Evolutionary conservation across 2,329 filamentous ascomycete species (phyloP), one percentile per base, ranked within the genome.

Genomic region (Talaromyces sp.): DNA sequence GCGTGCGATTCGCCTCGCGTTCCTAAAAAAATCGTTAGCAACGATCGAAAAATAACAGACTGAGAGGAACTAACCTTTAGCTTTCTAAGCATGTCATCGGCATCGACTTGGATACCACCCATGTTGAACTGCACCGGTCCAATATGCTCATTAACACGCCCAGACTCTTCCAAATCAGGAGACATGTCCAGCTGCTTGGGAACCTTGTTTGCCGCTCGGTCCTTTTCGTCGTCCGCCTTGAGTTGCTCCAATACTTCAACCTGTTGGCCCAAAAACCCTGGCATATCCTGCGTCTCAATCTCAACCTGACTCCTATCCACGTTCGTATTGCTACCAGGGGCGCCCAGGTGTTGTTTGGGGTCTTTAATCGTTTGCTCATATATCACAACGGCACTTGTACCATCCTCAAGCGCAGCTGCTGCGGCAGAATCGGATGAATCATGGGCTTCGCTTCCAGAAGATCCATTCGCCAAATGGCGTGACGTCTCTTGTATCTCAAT

Each of bases 121-220:
- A 99, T 95, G 73, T 99, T 99, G 79, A 98, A 97, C 72, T 96
- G 92, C 65, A 97, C 92, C 0, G 93, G 92, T 0, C 93, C 93
- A 70, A 96, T 96, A 69, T 96, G 92, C 70, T 93, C 90, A 68
- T 87, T 88, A 59, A 84, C 81, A 30, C 76, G 77, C 65, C 69
- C 74, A 57, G 73, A 73, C 58, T 75, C 73, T 57, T 74, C 74
- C 62, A 74, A 67, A 32, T 62, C 36, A n/a, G 70, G 71, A 15
- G 69, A 71, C 69, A 72, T 74, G 59, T 73, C 72, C 60, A 71
- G 66, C 62, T 71, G 73, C 63, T 51, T 71, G n/a, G 73, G 71
- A 17, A 64, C 66, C 65, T 69, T 72, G 60, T 73, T 72, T 27
- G 67, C 68, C 33, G 73, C 68, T 13, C 71, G 69, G 59, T 77